Percentiles rank a stretch among this genome's conserved stretches.
phyloP scores from a whole-genome alignment of 257 asterid species.

The Scutellaria baicalensis region DNA sequence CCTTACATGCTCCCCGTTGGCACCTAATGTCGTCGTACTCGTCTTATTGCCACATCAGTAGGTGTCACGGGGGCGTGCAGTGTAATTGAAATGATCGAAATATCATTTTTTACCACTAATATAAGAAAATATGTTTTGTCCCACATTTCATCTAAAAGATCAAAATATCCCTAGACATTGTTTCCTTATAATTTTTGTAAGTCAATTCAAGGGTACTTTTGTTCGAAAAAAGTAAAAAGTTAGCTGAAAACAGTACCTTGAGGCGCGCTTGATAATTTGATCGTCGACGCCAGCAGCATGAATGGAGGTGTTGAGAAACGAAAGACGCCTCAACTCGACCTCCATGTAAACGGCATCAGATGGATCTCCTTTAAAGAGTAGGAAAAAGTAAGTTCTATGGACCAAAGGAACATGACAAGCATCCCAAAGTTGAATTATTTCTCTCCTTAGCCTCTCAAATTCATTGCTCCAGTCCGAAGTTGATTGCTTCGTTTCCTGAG shows the following conservation, averaged over 20 bases:
- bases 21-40: too few species aligned
- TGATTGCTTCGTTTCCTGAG: constrained; percentile 18
- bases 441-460: constrained; percentile 59
- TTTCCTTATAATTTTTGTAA: too few species aligned
- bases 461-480: constrained; percentile 43
- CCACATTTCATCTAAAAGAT: too few species aligned
- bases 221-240: too few species aligned
- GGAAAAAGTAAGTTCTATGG: constrained; percentile 70
- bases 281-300: constrained; percentile 23
- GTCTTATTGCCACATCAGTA: too few species aligned
- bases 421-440: constrained; percentile 71
- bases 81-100: too few species aligned
- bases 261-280: constrained; percentile 21
- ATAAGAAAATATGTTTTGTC: too few species aligned
- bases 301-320: constrained; percentile 50
- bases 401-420: constrained; percentile 55
- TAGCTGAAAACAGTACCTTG: constrained; percentile 30
- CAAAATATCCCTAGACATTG: too few species aligned
- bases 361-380: constrained; percentile 81
- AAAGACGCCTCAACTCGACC: constrained; percentile 80
- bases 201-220: too few species aligned
- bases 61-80: too few species aligned
- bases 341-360: constrained; percentile 80
- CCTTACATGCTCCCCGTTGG: too few species aligned
- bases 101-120: too few species aligned